A percentile compares a stretch with the other conserved stretches of the same genome.
Conservation (phyloP, 192 early-diverging fungal genomes). For the Phlyctochytrium arcticum region DNA sequence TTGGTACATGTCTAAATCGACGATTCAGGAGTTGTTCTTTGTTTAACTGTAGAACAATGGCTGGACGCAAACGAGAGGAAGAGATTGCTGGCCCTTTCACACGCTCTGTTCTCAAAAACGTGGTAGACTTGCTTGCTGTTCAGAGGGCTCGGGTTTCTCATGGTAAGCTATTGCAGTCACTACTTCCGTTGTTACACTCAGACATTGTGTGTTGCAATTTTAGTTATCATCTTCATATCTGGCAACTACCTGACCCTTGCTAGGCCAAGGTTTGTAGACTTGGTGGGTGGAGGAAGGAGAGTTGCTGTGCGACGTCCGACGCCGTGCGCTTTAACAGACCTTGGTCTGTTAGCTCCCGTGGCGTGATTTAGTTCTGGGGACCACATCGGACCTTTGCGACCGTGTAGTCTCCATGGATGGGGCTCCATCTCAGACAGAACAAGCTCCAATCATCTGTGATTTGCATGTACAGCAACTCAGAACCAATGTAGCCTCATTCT, state of each 20-base stretch:
- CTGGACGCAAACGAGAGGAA: too few species aligned
- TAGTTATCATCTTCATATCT: background rate
- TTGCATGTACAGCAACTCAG: background rate
- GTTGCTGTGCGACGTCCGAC: background rate
- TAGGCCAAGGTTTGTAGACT: background rate
- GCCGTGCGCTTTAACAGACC: background rate
- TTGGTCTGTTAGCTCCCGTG: background rate
- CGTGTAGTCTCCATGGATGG: background rate
- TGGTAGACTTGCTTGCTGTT: too few species aligned
- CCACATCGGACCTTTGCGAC: background rate
- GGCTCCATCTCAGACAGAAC: background rate
- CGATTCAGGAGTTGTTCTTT: too few species aligned
- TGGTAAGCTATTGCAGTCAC: background rate
- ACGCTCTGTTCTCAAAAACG: background rate
- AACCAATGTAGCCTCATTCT: background rate
- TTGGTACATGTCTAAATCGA: too few species aligned
- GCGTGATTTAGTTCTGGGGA: background rate
- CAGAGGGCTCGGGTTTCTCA: background rate
- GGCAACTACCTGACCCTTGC: background rate
- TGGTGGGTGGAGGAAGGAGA: background rate
- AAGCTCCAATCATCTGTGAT: background rate
- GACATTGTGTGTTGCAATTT: background rate
- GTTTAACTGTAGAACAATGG: too few species aligned
- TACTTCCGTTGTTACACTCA: background rate
- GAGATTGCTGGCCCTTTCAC: background rate